phyloP scores from a whole-genome alignment of 1,284 basidiomycete genomes.

The Leccinum ponderosum region DNA sequence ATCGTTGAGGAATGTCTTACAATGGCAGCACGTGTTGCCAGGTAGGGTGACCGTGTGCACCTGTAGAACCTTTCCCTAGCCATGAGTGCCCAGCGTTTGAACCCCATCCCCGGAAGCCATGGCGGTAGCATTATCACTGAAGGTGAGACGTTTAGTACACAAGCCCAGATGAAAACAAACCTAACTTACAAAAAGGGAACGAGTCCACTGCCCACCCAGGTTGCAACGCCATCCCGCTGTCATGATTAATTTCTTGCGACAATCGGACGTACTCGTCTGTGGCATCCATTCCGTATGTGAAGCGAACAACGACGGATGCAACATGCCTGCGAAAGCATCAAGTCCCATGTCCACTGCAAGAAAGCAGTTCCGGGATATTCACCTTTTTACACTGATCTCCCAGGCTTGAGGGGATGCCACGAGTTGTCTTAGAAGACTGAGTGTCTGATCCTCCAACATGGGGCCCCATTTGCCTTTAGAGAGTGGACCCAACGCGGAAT shows the following conservation, averaged over 20 bases:
- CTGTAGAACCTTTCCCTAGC: conserved; percentile 13
- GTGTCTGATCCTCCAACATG: conserved; percentile 13
- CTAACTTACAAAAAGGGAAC: conserved; percentile 9
- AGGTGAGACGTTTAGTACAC: not conserved
- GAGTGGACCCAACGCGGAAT: conserved; percentile 8
- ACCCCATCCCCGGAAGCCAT: conserved; percentile 20
- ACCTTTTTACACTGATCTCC: conserved; percentile 7
- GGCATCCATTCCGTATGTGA: conserved; percentile 11
- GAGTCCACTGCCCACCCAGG: conserved; percentile 14
- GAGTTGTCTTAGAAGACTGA: conserved; percentile 9
- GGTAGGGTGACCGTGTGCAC: conserved; percentile 9
- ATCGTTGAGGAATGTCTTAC: not conserved
- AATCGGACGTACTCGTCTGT: conserved; percentile 13
- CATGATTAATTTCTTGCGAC: conserved; percentile 6
- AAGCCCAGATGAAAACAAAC: not conserved
- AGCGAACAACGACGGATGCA: conserved; percentile 13
- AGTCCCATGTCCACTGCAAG: not conserved
- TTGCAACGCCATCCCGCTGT: conserved; percentile 14
- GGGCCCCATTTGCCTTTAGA: conserved; percentile 4
- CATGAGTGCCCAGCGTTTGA: conserved; percentile 13
- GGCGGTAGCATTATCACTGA: conserved; percentile 9
- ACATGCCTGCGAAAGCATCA: conserved; percentile 10
- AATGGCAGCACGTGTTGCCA: conserved; percentile 5
- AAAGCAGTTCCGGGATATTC: not conserved
- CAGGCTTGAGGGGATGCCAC: not conserved